Evolutionary conservation across 2,329 filamentous ascomycete species (phyloP).

Genomic region (Curvularia sp.): DNA sequence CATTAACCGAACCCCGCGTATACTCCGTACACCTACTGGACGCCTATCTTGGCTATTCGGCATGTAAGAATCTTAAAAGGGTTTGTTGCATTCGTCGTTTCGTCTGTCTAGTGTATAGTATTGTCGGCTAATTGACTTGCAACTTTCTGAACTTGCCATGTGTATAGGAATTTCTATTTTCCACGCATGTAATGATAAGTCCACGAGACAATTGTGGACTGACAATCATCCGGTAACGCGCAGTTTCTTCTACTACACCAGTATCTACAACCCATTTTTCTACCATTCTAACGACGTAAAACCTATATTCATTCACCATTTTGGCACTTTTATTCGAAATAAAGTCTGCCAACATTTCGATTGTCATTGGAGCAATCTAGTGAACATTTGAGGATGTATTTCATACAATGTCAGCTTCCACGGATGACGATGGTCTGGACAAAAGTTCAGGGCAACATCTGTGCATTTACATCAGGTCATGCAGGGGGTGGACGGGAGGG

Average conservation of each 20-base stretch:
- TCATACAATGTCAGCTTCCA: neutral
- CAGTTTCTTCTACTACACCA: too few species aligned
- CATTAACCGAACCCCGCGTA: neutral
- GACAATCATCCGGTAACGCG: too few species aligned
- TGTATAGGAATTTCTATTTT: too few species aligned
- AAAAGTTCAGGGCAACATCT: neutral
- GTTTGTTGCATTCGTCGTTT: neutral
- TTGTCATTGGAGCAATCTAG: too few species aligned
- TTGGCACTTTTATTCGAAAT: too few species aligned
- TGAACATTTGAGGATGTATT: too few species aligned
- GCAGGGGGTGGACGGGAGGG: neutral
- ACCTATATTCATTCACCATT: too few species aligned
- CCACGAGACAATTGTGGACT: too few species aligned
- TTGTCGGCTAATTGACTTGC: neutral
- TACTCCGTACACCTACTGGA: neutral
- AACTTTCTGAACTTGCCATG: neutral
- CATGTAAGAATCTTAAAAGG: neutral
- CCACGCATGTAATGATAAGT: too few species aligned
- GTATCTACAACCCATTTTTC: too few species aligned
- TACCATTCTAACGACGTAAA: too few species aligned
- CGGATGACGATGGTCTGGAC: neutral
- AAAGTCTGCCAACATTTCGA: too few species aligned
- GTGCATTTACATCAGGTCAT: neutral
- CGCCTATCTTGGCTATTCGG: neutral
- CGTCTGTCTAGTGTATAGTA: neutral